Conservation (phyloP, 257 asterid genomes). For the Lantana camara region DNA sequence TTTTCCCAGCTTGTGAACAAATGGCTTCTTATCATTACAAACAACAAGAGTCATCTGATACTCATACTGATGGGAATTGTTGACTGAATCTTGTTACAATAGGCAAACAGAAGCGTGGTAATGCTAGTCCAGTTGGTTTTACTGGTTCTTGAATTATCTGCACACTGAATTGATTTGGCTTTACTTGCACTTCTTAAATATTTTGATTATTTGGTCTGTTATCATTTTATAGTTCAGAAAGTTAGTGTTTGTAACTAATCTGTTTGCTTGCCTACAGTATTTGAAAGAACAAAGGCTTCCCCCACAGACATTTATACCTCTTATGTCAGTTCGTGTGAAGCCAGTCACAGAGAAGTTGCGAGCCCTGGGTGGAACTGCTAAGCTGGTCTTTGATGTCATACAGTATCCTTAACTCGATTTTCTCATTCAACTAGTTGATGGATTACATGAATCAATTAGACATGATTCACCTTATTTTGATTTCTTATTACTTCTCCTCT, state of each 20-base stretch:
- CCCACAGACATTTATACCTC: conserved; percentile 98
- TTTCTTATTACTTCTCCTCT: neutral
- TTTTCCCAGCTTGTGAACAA: conserved; percentile 17
- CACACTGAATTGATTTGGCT: no score
- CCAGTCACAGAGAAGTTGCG: conserved; percentile 90
- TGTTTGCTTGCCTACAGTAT: conserved; percentile 61
- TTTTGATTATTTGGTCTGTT: conserved; percentile 10
- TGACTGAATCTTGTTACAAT: neutral
- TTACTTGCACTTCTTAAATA: no score
- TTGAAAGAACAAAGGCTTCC: conserved; percentile 98
- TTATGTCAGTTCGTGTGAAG: conserved; percentile 88
- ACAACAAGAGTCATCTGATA: conserved; percentile 10
- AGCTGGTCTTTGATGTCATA: conserved; percentile 87
- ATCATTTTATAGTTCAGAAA: conserved; percentile 2
- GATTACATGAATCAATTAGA: conserved; percentile 16
- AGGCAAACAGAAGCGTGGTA: neutral
- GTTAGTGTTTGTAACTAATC: conserved; percentile 27
- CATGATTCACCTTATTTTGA: conserved; percentile 4
- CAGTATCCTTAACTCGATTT: conserved; percentile 73
- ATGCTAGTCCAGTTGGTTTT: conserved; percentile 12
- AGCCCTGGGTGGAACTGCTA: conserved; percentile 89
- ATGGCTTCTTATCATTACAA: neutral
- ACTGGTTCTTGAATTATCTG: neutral
- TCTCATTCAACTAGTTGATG: conserved; percentile 12
- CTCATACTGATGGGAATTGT: conserved; percentile 7